phyloP scores from a whole-genome alignment of 1,139 yeast genomes.

The Taiozyma sp. region DNA sequence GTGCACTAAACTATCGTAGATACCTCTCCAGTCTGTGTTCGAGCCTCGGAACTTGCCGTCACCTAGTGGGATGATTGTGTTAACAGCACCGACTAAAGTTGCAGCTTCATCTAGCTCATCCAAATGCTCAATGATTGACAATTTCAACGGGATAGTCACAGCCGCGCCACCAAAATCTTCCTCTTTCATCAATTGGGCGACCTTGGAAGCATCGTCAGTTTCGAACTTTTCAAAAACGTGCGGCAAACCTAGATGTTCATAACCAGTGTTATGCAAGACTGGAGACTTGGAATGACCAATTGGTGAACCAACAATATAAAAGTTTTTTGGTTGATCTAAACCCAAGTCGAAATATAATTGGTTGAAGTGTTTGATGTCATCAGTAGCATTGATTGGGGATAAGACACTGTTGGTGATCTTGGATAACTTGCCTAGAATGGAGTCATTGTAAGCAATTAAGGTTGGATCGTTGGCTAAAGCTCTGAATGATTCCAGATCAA shows the following conservation, averaged over 20 bases:
- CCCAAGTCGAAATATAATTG: slow-evolving; percentile 51
- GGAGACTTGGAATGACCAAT: slow-evolving; percentile 88
- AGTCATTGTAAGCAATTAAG: slow-evolving; percentile 80
- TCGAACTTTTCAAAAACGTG: slow-evolving; percentile 65
- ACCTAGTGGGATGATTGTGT: slow-evolving; percentile 65
- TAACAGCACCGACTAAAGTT: slow-evolving; percentile 80
- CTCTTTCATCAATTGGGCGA: slow-evolving; percentile 40
- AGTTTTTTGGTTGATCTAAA: slow-evolving; percentile 47
- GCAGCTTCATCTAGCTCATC: slow-evolving; percentile 70
- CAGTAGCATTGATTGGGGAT: slow-evolving; percentile 87
- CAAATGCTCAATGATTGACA: slow-evolving; percentile 66
- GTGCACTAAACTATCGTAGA: slow-evolving; percentile 56
- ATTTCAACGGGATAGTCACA: slow-evolving; percentile 84
- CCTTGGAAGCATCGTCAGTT: slow-evolving; percentile 52
- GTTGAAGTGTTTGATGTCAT: slow-evolving; percentile 58
- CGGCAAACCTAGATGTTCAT: slow-evolving; percentile 70
- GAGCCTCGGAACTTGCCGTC: slow-evolving; percentile 65
- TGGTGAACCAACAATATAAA: slow-evolving; percentile 80
- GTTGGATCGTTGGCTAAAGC: slow-evolving; percentile 47
- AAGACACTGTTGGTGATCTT: slow-evolving; percentile 67
- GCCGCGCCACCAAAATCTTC: slow-evolving; percentile 79
- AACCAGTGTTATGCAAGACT: slow-evolving; percentile 72
- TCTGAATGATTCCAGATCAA: slow-evolving; percentile 66
- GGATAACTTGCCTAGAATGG: slow-evolving; percentile 69
- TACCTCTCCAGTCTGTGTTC: slow-evolving; percentile 96